These are phyloP conservation scores for Monilinia polystroma DNA, from an alignment of 2,329 filamentous ascomycete genomes.

Conservation along the genomic window DNA sequence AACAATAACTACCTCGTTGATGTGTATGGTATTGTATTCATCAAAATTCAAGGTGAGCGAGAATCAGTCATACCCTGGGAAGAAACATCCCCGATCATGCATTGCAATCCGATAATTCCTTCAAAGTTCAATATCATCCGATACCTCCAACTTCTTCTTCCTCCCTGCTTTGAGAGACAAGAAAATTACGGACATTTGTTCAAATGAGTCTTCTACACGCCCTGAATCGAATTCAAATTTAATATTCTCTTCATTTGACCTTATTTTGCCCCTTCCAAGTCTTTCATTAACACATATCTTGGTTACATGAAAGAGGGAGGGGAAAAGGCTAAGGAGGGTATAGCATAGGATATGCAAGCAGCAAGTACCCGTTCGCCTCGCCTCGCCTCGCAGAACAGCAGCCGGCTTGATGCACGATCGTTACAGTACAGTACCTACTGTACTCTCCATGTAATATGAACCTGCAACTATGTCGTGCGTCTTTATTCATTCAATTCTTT, in stretches of 20 bases:
- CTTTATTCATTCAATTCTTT: conserved; percentile 13
- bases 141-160: background rate
- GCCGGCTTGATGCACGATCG: conserved; percentile 22
- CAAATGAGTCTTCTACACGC: conserved; percentile 1
- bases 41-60: conserved; percentile 19
- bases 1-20: background rate
- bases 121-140: conserved; percentile 18
- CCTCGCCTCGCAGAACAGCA: conserved; percentile 16
- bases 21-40: conserved; percentile 8
- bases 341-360: conserved; percentile 21
- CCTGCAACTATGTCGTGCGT: conserved; percentile 22
- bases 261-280: background rate
- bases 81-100: conserved; percentile 16
- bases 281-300: background rate
- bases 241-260: background rate
- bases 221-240: background rate
- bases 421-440: conserved; percentile 20
- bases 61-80: conserved; percentile 17
- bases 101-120: conserved; percentile 18
- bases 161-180: background rate
- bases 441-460: conserved; percentile 20
- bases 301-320: conserved; percentile 2
- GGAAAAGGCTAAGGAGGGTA: conserved; percentile 3
- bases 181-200: background rate
- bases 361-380: conserved; percentile 21